phyloP scores from a whole-genome alignment of 106 monocot species.

The Xerophyta viscosa region DNA sequence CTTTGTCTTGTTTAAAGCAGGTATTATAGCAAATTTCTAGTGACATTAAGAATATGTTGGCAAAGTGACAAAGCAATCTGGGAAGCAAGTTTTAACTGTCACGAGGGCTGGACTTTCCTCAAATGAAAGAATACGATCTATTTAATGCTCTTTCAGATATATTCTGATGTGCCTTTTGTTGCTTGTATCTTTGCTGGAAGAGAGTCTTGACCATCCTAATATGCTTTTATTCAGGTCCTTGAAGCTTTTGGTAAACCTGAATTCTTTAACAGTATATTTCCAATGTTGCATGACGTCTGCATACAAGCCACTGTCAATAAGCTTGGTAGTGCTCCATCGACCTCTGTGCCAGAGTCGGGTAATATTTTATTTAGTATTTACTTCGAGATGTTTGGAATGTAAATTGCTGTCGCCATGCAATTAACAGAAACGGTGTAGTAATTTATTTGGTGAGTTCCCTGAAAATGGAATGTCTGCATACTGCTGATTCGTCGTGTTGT shows the following conservation, averaged over 20 bases:
- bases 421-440: too few relatives aligned
- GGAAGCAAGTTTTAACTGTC: neutral
- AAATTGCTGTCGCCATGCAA: too few relatives aligned
- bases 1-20: slow-evolving; percentile 70
- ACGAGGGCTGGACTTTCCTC: neutral
- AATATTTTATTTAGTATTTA: neutral
- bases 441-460: too few relatives aligned
- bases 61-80: neutral
- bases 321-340: slow-evolving; percentile 9
- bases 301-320: slow-evolving; percentile 23
- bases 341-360: slow-evolving; percentile 23
- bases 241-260: slow-evolving; percentile 54
- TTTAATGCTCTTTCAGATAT: too few relatives aligned
- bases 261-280: slow-evolving; percentile 50
- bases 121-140: too few relatives aligned
- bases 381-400: too few relatives aligned
- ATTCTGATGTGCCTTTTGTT: too few relatives aligned
- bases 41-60: too few relatives aligned
- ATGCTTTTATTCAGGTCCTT: slow-evolving; percentile 49
- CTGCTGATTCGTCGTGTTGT: too few relatives aligned
- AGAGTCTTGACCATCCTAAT: slow-evolving; percentile 8
- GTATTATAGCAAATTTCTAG: slow-evolving; percentile 20
- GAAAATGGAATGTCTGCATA: too few relatives aligned
- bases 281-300: slow-evolving; percentile 51
- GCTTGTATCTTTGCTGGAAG: too few relatives aligned